phyloP scores from a whole-genome alignment of 2,329 filamentous ascomycete genomes.

The Aspergillus clavatus region DNA sequence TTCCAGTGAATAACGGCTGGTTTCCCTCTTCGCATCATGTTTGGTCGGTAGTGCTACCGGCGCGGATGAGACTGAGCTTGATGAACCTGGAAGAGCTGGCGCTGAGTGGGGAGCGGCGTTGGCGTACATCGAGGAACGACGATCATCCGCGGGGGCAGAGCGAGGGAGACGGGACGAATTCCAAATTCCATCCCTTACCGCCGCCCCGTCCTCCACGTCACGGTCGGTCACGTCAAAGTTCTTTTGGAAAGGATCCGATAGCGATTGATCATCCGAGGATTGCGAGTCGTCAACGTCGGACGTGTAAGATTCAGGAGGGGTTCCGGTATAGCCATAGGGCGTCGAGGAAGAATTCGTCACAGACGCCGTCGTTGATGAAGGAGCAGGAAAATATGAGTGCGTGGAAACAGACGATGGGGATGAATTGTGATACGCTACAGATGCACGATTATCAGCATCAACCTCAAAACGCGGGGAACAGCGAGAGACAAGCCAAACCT shows the following conservation, averaged over 20 bases:
- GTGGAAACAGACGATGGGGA: slow-evolving; percentile 3
- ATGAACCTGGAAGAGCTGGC: slow-evolving; percentile 10
- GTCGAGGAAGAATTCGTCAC: slow-evolving; percentile 14
- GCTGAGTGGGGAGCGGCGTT: slow-evolving; percentile 12
- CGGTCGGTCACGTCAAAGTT: slow-evolving; percentile 25
- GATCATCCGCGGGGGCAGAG: slow-evolving; percentile 6
- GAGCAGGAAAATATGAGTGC: slow-evolving; percentile 5
- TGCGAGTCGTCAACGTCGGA: slow-evolving; percentile 23
- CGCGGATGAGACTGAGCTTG: not conserved
- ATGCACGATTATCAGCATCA: slow-evolving; percentile 12
- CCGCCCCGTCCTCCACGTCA: slow-evolving; percentile 11
- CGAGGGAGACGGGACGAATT: slow-evolving; percentile 1
- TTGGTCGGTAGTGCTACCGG: slow-evolving; percentile 14
- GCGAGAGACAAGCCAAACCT: not conserved
- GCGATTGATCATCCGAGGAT: slow-evolving; percentile 30
- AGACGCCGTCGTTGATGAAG: slow-evolving; percentile 10
- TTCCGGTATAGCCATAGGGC: slow-evolving; percentile 17
- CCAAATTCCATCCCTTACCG: not conserved
- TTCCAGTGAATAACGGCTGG: not conserved
- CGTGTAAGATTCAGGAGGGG: slow-evolving; percentile 19
- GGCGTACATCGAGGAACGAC: slow-evolving; percentile 1
- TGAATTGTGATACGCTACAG: slow-evolving; percentile 8
- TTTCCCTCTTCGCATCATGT: slow-evolving; percentile 6
- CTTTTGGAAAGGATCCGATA: slow-evolving; percentile 37
- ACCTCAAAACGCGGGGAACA: not conserved